phyloP scores from a whole-genome alignment of 2,329 filamentous ascomycete genomes.

The Aspergillus terreus region DNA sequence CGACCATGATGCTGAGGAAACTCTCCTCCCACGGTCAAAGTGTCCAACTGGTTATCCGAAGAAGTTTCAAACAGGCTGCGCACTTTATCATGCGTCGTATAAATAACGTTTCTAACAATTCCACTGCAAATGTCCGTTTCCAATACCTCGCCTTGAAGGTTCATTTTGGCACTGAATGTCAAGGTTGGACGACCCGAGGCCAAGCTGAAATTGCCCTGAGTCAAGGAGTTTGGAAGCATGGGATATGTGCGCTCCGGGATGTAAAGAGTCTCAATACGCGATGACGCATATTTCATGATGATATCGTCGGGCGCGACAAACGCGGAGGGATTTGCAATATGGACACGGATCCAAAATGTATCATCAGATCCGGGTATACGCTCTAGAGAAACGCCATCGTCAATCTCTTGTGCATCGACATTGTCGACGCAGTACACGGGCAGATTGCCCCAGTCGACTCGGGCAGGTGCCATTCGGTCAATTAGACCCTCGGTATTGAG shows the following conservation, averaged over 20 bases:
- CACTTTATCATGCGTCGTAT: conserved; percentile 46
- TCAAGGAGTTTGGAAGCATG: conserved; percentile 53
- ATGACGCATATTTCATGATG: conserved; percentile 53
- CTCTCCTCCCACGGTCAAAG: conserved; percentile 30
- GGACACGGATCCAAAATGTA: conserved; percentile 58
- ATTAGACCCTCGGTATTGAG: conserved; percentile 29
- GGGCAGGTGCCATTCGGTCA: conserved; percentile 55
- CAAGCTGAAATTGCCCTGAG: conserved; percentile 53
- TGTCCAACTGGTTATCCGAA: conserved; percentile 12
- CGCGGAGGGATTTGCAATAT: conserved; percentile 63
- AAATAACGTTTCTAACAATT: conserved; percentile 52
- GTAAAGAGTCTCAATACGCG: conserved; percentile 53
- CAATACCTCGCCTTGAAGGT: conserved; percentile 49
- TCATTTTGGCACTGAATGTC: conserved; percentile 58
- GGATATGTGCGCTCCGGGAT: conserved; percentile 52
- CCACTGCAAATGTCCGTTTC: conserved; percentile 55
- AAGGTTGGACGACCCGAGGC: conserved; percentile 52
- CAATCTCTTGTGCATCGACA: conserved; percentile 54
- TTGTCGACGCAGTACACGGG: conserved; percentile 60
- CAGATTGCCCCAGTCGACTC: conserved; percentile 55
- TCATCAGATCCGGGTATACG: conserved; percentile 40
- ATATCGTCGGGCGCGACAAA: conserved; percentile 52
- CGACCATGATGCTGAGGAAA: conserved; percentile 16
- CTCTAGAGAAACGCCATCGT: conserved; percentile 61
- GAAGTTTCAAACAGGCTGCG: conserved; percentile 35